Evolutionary conservation across 139 green algal genomes (phyloP), one percentile per base, ranked within the genome.

Genomic region (Chlorella ohadii): DNA sequence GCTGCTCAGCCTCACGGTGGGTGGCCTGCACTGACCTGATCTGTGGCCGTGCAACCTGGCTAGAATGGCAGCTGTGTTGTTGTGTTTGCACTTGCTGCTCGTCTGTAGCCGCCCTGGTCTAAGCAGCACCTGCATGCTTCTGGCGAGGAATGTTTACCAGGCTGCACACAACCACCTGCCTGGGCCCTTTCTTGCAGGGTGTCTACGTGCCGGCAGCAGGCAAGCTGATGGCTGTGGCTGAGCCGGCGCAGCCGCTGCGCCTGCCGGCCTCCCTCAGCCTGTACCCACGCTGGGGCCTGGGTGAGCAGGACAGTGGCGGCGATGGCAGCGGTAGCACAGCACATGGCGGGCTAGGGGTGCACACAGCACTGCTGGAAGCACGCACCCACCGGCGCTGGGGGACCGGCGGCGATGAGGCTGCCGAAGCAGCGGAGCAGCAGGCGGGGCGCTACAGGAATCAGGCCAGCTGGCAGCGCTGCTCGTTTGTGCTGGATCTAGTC

Each of bases 141-240:
- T n/a, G n/a, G n/a, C n/a, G n/a, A n/a, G n/a, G n/a, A n/a, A n/a
- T n/a, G n/a, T n/a, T 51, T 51, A 51, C 44, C 44, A 51, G 9
- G 7, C 44, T 51, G 44, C 44, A 51, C 44, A 51, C 44, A 6
- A 6, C 44, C 44, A 51, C 44, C 44, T 51, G n/a, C n/a, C n/a
- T n/a, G n/a, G n/a, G n/a, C n/a, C n/a, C n/a, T 78, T 64, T 67
- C 28, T 16, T 95, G 38, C 75, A 90, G 63, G 94, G 93, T 11
- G 77, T 88, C n/a, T 89, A 91, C 55, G 78, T 94, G 31, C 57
- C 65, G 12, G 91, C 85, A 3, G 72, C 85, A 0, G 87, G 86
- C 1, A 57, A 56, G 27, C 39, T 94, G 79, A 87, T 89, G 72
- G 91, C 87, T 17, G 79, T 91, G 44, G 56, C 90, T 56, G 82